Base-by-base conservation (phyloP, 371 early-diverging fungal species). In the Syncephalastrum racemosum region DNA sequence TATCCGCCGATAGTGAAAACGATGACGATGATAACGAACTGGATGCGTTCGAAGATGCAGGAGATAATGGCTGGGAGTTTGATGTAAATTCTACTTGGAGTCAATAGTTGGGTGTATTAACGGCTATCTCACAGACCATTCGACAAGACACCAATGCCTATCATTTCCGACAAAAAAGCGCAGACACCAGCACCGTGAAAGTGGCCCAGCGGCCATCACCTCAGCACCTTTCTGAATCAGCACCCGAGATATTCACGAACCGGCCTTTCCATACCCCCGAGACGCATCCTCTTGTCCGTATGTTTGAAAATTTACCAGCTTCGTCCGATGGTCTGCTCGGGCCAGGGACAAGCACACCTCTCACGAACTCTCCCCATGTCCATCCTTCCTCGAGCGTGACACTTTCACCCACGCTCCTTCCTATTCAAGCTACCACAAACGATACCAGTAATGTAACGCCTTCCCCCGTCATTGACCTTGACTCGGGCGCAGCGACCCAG, bases 31-130 rank as follows among this genome's bases (percentile, higher is more conserved):
- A 56, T 27, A 20, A 55, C 1, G 63, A 27, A 3, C 13, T 67
- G 43, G 60, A 71, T 43, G 64, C 66, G 12, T 71, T 73, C 43
- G 70, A 68, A 5, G 56, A 64, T 15, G 50, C 44, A 2, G 46
- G 63, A 43, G 67, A 69, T n/a, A 70, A 79, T 25, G 70, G 46
- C 23, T 79, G 79, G 79, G 76, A 73, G 50, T 79, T 79, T 58
- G 79, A 73, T 52, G 77, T 73, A 62, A 59, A 65, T 23, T 14
- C 16, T n/a, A 15, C 6, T 12, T 19, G 19, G 13, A 44, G 18
- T 20, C 23, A 8, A 22, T 2, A 20, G 22, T n/a, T 15, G 24
- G 12, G 10, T 4, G 10, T 53, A 14, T 16, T 14, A 1, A 36
- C 39, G 7, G 8, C 7, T 50, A 7, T 50, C 4, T 50, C 25